Percentiles rank a stretch among this genome's conserved stretches.
Conservation (phyloP, 2,329 filamentous ascomycete species). For the Cladosporium sp. region DNA sequence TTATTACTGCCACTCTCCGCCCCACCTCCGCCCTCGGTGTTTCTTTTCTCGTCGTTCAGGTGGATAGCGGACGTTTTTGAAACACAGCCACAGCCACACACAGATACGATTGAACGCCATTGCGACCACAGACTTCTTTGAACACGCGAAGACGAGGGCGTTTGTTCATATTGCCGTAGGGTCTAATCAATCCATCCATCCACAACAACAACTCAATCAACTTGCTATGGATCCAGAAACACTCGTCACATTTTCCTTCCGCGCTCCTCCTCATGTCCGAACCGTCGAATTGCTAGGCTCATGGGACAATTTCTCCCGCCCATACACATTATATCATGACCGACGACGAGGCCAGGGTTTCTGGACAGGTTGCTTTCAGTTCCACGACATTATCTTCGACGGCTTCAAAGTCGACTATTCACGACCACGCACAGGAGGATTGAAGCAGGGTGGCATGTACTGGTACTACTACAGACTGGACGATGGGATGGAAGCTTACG, state of each 20-base stretch:
- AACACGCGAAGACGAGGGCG: too few relatives aligned
- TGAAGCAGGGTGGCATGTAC: conserved; percentile 90
- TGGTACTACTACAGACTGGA: conserved; percentile 96
- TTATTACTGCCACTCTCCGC: too few relatives aligned
- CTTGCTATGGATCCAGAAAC: conserved; percentile 21
- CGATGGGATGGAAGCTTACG: conserved; percentile 69
- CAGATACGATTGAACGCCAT: neutral
- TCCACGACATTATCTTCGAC: conserved; percentile 80
- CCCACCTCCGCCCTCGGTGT: too few relatives aligned
- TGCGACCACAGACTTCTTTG: too few relatives aligned
- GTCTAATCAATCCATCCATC: too few relatives aligned
- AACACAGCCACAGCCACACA: neutral
- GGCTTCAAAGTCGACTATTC: conserved; percentile 53
- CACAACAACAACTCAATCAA: neutral
- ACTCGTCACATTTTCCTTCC: conserved; percentile 35
- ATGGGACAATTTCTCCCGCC: conserved; percentile 86
- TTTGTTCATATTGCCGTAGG: neutral
- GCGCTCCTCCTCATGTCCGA: conserved; percentile 48
- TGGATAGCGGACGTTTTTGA: too few relatives aligned
- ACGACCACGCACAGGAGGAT: conserved; percentile 64
- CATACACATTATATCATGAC: conserved; percentile 79
- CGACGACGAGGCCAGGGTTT: conserved; percentile 65
- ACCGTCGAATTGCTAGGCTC: conserved; percentile 81
- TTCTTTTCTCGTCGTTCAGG: too few relatives aligned
- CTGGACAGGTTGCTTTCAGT: conserved; percentile 85